Percentiles rank a stretch among this genome's conserved stretches.
phyloP scores from a whole-genome alignment of 352 stramenopile genomes.

The Phytophthora sp. region DNA sequence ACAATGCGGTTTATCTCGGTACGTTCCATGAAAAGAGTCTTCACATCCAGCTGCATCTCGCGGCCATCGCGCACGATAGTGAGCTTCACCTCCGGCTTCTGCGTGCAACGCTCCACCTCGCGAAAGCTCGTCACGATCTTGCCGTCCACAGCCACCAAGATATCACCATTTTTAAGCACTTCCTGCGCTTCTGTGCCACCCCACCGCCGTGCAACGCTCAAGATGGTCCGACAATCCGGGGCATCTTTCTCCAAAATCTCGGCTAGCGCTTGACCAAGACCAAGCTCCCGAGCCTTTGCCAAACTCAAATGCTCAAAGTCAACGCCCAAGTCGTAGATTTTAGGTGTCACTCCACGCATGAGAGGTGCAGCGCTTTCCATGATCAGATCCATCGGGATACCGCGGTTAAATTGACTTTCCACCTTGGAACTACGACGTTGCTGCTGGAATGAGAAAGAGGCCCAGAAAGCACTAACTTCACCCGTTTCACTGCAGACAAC shows the following conservation, averaged over 20 bases:
- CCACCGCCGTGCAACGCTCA: constrained; percentile 80
- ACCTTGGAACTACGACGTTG: constrained; percentile 74
- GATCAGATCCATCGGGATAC: constrained; percentile 88
- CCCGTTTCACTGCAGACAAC: constrained; percentile 77
- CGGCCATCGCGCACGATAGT: constrained; percentile 88
- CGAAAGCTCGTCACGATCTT: constrained; percentile 87
- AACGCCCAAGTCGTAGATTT: constrained; percentile 83
- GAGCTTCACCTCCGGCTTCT: constrained; percentile 80
- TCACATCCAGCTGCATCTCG: constrained; percentile 73
- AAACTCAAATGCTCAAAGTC: constrained; percentile 91
- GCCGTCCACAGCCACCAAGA: constrained; percentile 86
- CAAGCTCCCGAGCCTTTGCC: constrained; percentile 88
- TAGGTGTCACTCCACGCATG: constrained; percentile 69
- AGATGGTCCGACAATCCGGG: constrained; percentile 74
- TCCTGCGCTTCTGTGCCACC: constrained; percentile 74
- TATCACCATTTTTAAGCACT: constrained; percentile 83
- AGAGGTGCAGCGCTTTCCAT: constrained; percentile 85
- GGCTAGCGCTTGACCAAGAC: constrained; percentile 79
- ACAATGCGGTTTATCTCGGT: constrained; percentile 92
- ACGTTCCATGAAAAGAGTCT: constrained; percentile 80
- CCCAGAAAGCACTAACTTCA: constrained; percentile 85
- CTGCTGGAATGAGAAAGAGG: constrained; percentile 89
- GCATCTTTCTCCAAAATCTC: constrained; percentile 77
- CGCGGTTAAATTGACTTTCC: constrained; percentile 87
- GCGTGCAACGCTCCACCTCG: constrained; percentile 81